These are phyloP conservation scores for Kodamaea hsintzibuensis DNA, from an alignment of 805 yeast species.

Conservation along the genomic window DNA sequence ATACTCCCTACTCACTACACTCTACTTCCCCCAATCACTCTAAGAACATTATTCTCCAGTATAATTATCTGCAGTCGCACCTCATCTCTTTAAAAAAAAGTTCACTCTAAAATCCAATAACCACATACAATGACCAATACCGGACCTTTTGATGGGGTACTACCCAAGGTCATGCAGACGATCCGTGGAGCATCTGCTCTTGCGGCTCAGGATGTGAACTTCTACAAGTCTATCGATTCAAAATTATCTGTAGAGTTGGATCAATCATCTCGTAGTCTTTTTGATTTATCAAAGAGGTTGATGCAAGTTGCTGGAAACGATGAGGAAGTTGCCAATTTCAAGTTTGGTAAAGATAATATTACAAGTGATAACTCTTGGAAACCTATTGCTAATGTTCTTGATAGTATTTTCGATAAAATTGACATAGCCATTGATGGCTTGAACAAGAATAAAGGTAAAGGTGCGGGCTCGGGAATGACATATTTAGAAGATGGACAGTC, in stretches of 20 bases:
- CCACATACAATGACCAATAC: conserved; percentile 13
- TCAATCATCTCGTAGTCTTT: conserved; percentile 40
- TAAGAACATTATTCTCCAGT: too few relatives aligned
- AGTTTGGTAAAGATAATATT: conserved; percentile 45
- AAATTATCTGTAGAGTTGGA: conserved; percentile 41
- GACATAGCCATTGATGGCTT: conserved; percentile 64
- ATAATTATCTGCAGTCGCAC: background rate
- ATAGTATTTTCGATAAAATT: conserved; percentile 70
- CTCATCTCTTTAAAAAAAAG: conserved; percentile 1
- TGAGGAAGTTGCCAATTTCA: conserved; percentile 21
- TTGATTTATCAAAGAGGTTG: conserved; percentile 48
- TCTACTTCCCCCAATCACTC: too few relatives aligned
- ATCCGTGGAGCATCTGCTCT: conserved; percentile 69
- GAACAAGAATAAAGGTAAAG: conserved; percentile 17
- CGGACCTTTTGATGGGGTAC: conserved; percentile 15
- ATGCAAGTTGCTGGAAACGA: conserved; percentile 28
- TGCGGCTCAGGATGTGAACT: conserved; percentile 79
- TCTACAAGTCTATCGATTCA: conserved; percentile 63
- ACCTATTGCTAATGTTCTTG: conserved; percentile 60
- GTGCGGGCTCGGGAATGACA: conserved; percentile 26
- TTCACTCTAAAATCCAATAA: background rate
- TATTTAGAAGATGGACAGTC: conserved; percentile 49
- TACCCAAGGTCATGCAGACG: conserved; percentile 53
- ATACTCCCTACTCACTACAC: too few relatives aligned
- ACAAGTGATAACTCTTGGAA: conserved; percentile 55